Base-by-base conservation (phyloP, 202 grass and related monocot genomes). In the Sporobolus alterniflorus region DNA sequence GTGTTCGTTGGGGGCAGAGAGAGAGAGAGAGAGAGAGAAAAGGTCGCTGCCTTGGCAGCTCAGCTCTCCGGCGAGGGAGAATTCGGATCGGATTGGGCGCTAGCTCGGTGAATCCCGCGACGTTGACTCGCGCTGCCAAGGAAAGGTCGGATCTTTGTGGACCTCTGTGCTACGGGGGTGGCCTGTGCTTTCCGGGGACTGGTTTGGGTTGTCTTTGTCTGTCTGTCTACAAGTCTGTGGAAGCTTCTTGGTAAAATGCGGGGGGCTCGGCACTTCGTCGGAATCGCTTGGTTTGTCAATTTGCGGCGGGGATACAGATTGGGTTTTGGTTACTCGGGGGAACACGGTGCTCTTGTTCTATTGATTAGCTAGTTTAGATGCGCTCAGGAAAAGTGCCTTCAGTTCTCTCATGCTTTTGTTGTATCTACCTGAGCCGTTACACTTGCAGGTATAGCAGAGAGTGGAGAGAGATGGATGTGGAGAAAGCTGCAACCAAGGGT, bases 401-500 rank as follows among this genome's bases (percentile, higher is more conserved):
- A 15, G 3, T 28, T 59, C 40, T 89, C 40, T 47, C 80, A 66
- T 39, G 7, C 36, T 43, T 39, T 39, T 39, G 36, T n/a, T 79
- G 76, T 85, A 77, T 76, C 89, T 79, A 78, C 48, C 34, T 10
- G 67, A 71, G 44, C 9, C 16, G 50, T 84, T 77, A 46, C 55
- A 65, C 82, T 55, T 75, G 72, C 79, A 79, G 39, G 59, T 52
- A 7, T 39, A n/a, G n/a, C n/a, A 7, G 36, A 39, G 5, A 7
- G 36, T 39, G 36, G 7, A 39, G 36, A 39, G 36, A 39, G 36
- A 39, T 99, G 93, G 91, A 92, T 77, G 85, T 91, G 32, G 96
- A 96, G 60, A 92, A 93, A 77, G 75, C 86, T 73, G 74, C 77
- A 69, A 77, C 94, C 10, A 97, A 94, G 85, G 84, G 85, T 13